Percentiles rank a stretch among this genome's conserved stretches.
phyloP scores from a whole-genome alignment of 371 early-diverging fungal genomes.

The Conidiobolus incongruus region DNA sequence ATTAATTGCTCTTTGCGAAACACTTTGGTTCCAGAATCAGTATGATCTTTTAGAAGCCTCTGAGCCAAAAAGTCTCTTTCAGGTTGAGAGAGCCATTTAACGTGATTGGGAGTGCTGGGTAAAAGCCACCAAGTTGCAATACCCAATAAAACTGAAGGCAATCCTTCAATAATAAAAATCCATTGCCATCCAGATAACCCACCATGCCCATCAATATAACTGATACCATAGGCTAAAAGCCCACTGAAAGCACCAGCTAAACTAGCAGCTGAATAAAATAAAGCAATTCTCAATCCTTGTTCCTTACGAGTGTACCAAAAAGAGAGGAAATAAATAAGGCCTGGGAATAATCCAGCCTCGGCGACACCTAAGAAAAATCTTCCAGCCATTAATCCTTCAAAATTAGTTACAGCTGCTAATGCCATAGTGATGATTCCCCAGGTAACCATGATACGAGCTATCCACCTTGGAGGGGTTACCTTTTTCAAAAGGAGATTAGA shows the following conservation, averaged over 20 bases:
- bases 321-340: slow-evolving; percentile 40
- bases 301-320: slow-evolving; percentile 52
- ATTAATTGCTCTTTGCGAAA: no score
- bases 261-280: slow-evolving; percentile 33
- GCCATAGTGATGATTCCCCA: not conserved
- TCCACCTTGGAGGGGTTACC: not conserved
- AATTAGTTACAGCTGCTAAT: not conserved
- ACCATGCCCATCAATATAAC: slow-evolving; percentile 22
- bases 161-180: slow-evolving; percentile 7
- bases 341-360: no score
- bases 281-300: slow-evolving; percentile 38
- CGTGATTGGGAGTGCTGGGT: slow-evolving; percentile 28
- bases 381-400: not conserved
- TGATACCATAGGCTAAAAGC: slow-evolving; percentile 22
- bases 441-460: not conserved
- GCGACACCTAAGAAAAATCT: no score
- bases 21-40: slow-evolving; percentile 14
- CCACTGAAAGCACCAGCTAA: slow-evolving; percentile 51
- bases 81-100: slow-evolving; percentile 19
- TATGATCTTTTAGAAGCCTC: slow-evolving; percentile 12
- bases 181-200: no score
- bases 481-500: slow-evolving; percentile 1
- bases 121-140: not conserved
- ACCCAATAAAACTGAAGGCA: slow-evolving; percentile 1
- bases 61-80: slow-evolving; percentile 19